Evolutionary conservation across 441 rosid species (phyloP).

Genomic region (Biscutella laevigata): DNA sequence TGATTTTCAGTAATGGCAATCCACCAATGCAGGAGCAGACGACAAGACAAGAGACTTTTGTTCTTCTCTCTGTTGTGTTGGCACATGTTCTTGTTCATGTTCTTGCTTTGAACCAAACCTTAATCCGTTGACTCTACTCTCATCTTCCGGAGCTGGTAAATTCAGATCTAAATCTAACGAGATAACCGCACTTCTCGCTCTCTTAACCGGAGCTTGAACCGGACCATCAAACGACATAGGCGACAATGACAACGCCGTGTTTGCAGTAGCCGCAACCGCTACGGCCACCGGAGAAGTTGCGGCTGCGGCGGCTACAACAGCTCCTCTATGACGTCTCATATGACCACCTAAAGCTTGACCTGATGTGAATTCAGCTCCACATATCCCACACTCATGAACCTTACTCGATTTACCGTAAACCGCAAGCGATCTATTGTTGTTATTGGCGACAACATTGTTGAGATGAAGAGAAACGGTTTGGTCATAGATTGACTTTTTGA

Average conservation of each 20-base stretch:
- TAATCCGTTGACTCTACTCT: constrained; percentile 34
- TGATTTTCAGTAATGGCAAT: constrained; percentile 72
- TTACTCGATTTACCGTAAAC: constrained; percentile 31
- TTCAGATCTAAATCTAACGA: constrained; percentile 89
- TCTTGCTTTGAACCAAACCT: constrained; percentile 58
- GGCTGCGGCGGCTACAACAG: constrained; percentile 24
- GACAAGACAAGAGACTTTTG: constrained; percentile 46
- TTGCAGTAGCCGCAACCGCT: constrained; percentile 13
- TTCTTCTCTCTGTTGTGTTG: constrained; percentile 28
- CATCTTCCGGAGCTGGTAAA: constrained; percentile 84
- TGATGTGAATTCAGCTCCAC: constrained; percentile 77
- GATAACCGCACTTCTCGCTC: constrained; percentile 34
- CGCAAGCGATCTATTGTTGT: constrained; percentile 24
- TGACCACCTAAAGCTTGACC: constrained; percentile 97
- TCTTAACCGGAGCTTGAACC: constrained; percentile 29
- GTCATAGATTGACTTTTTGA: constrained; percentile 41
- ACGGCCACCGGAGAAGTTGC: constrained; percentile 10
- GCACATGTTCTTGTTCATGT: constrained; percentile 28
- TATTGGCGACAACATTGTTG: constrained; percentile 30
- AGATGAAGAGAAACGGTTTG: constrained; percentile 23
- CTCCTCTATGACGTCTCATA: constrained; percentile 77
- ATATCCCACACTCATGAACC: constrained; percentile 82
- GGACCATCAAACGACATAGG: constrained; percentile 30
- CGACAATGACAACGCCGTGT: constrained; percentile 41
- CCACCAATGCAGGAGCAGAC: constrained; percentile 71